Evolutionary conservation across 441 rosid species (phyloP).

Genomic region (Cnidoscolus chayamansa): DNA sequence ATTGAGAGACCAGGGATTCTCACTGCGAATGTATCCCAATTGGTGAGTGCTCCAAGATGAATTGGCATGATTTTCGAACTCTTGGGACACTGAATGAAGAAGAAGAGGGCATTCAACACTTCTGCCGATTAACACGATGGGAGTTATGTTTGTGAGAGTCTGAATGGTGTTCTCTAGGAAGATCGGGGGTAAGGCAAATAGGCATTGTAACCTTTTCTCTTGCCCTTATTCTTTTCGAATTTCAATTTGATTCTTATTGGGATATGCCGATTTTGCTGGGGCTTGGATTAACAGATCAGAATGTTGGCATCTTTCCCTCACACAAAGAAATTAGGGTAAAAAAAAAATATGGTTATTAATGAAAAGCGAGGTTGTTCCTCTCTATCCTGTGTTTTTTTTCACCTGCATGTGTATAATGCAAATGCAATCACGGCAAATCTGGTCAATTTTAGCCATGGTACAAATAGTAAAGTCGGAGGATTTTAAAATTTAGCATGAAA

Average conservation of each 20-base stretch:
- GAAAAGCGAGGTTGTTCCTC: background rate
- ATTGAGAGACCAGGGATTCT: constrained; percentile 17
- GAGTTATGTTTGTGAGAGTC: background rate
- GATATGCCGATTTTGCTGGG: constrained; percentile 22
- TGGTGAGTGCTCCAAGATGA: background rate
- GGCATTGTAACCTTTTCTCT: constrained; percentile 23
- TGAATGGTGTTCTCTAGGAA: background rate
- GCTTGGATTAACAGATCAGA: background rate
- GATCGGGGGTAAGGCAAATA: background rate
- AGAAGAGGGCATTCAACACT: background rate
- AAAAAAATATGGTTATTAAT: constrained; percentile 1
- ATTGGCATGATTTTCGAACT: too few relatives aligned
- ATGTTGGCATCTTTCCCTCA: constrained; percentile 23
- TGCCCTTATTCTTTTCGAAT: background rate
- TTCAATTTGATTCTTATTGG: constrained; percentile 13
- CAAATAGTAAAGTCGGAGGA: too few relatives aligned
- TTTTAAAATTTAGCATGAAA: too few relatives aligned
- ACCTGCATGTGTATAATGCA: too few relatives aligned
- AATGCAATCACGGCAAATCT: too few relatives aligned
- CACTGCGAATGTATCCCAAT: constrained; percentile 7
- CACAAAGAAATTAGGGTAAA: constrained; percentile 12
- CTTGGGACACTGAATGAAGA: background rate
- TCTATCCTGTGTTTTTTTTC: background rate
- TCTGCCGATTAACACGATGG: background rate
- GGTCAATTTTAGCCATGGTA: too few relatives aligned